A percentile compares a stretch with the other conserved stretches of the same genome.
phyloP scores from a whole-genome alignment of 495 filamentous ascomycete species.

The Xylaria castorea region DNA sequence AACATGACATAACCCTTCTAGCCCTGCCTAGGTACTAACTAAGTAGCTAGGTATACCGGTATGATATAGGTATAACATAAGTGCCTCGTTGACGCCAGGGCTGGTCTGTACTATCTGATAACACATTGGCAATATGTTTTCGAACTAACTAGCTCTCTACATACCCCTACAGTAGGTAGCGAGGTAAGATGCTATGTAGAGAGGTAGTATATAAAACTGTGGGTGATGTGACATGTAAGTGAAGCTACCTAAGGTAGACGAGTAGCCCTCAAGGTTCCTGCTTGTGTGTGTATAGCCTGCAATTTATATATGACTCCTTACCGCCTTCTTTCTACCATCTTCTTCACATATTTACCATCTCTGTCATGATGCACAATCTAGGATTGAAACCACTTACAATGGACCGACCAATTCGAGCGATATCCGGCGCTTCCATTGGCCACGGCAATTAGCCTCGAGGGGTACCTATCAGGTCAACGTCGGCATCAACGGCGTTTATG shows the following conservation, averaged over 20 bases:
- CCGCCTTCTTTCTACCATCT: background rate
- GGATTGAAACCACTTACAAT: background rate
- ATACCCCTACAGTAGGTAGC: too few species aligned
- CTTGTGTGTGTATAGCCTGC: background rate
- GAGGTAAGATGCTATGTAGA: background rate
- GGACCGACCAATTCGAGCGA: background rate
- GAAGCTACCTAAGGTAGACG: too few species aligned
- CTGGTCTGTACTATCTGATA: too few species aligned
- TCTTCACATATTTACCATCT: background rate
- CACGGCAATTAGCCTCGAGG: conserved; percentile 14
- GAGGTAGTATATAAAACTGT: background rate
- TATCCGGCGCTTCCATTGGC: background rate
- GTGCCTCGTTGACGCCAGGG: too few species aligned
- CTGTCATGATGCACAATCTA: background rate
- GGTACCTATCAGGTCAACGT: background rate
- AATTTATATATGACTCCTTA: background rate
- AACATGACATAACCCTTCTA: too few species aligned
- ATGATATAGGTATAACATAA: background rate
- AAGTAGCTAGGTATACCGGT: too few species aligned
- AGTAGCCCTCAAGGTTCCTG: conserved; percentile 9
- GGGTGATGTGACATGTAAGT: conserved; percentile 5
- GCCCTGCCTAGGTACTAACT: too few species aligned
- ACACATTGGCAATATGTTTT: too few species aligned
- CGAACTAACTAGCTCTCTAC: background rate
- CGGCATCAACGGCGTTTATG: conserved; percentile 10